These are phyloP conservation scores for Linanthus parryae DNA, from an alignment of 148 eudicot species.

Conservation along the genomic window DNA sequence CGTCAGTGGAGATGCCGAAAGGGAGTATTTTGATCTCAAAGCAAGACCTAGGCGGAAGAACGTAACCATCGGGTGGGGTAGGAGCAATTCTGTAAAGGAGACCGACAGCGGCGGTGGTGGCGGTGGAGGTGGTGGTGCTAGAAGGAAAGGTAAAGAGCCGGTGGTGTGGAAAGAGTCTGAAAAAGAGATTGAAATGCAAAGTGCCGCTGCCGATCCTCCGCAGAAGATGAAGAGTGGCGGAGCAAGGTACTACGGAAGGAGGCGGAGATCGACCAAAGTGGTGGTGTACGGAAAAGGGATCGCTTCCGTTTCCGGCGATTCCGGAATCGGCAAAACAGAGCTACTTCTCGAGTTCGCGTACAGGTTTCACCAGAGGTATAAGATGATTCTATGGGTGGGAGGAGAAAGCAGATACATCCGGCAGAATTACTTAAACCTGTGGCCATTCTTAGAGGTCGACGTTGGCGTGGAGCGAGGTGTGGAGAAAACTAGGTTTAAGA, in stretches of 20 bases:
- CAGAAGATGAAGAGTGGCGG: constrained; percentile 36
- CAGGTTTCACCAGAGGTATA: constrained; percentile 79
- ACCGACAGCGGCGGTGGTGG: constrained; percentile 26
- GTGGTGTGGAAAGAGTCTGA: constrained; percentile 87
- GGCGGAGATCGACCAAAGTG: constrained; percentile 51
- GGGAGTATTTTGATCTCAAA: constrained; percentile 81
- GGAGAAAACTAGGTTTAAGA: constrained; percentile 63
- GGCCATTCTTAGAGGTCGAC: constrained; percentile 82
- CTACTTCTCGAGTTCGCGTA: constrained; percentile 92
- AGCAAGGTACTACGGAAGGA: constrained; percentile 37
- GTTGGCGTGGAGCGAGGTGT: constrained; percentile 61
- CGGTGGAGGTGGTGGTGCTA: constrained; percentile 33
- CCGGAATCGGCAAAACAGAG: constrained; percentile 96
- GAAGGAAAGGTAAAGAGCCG: constrained; percentile 75
- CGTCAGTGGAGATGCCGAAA: constrained; percentile 70
- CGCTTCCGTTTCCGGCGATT: constrained; percentile 79
- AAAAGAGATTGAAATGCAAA: constrained; percentile 92
- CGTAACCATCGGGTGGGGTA: constrained; percentile 66
- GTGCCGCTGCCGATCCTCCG: constrained; percentile 20
- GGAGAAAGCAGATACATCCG: constrained; percentile 94
- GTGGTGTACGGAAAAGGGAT: constrained; percentile 85
- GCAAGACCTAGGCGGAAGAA: constrained; percentile 59
- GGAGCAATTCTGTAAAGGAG: constrained; percentile 59
- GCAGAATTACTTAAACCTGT: constrained; percentile 79
- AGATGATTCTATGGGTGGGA: constrained; percentile 94